A percentile compares a stretch with the other conserved stretches of the same genome.
phyloP scores from a whole-genome alignment of 2,329 filamentous ascomycete species.

The Phaeosphaeria sp. region DNA sequence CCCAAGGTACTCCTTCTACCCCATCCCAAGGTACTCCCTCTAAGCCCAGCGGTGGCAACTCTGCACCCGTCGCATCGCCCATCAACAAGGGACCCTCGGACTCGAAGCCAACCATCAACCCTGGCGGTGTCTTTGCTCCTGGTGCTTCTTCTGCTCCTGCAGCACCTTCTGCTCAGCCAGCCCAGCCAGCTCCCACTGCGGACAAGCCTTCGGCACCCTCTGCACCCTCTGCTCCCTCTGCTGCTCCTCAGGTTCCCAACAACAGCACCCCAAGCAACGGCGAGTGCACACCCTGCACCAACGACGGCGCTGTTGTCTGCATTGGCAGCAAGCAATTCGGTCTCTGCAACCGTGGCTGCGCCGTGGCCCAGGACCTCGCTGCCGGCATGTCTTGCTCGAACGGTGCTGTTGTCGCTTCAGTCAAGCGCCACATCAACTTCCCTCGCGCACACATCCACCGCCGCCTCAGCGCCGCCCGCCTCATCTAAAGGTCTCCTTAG shows the following conservation, averaged over 20 bases:
- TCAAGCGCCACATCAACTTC: slow-evolving; percentile 26
- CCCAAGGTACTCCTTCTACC: slow-evolving; percentile 1
- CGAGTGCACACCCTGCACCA: slow-evolving; percentile 46
- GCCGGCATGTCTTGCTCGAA: slow-evolving; percentile 51
- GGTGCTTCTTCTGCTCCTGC: slow-evolving; percentile 39
- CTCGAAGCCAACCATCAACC: slow-evolving; percentile 16
- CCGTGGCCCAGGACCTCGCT: slow-evolving; percentile 50
- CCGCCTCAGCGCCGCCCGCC: slow-evolving; percentile 32
- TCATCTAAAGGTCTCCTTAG: slow-evolving; percentile 23
- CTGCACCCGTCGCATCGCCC: slow-evolving; percentile 7
- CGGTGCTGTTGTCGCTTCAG: slow-evolving; percentile 29
- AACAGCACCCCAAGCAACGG: slow-evolving; percentile 14
- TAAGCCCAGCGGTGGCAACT: slow-evolving; percentile 6
- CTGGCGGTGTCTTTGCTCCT: slow-evolving; percentile 35
- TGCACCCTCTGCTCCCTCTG: slow-evolving; percentile 4
- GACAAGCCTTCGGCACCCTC: slow-evolving; percentile 8
- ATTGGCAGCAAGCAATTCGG: slow-evolving; percentile 52
- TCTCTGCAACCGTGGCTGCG: slow-evolving; percentile 53
- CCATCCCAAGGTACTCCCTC: slow-evolving; percentile 7
- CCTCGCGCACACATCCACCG: slow-evolving; percentile 39
- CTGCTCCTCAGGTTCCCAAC: slow-evolving; percentile 15
- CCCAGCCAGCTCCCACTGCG: slow-evolving; percentile 9
- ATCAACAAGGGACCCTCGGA: slow-evolving; percentile 8
- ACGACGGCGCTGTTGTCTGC: slow-evolving; percentile 53
- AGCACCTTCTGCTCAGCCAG: slow-evolving; percentile 14